A percentile compares a stretch with the other conserved stretches of the same genome.
These are phyloP conservation scores for Colletotrichum sp. DNA, from an alignment of 2,329 filamentous ascomycete genomes.

Conservation along the genomic window DNA sequence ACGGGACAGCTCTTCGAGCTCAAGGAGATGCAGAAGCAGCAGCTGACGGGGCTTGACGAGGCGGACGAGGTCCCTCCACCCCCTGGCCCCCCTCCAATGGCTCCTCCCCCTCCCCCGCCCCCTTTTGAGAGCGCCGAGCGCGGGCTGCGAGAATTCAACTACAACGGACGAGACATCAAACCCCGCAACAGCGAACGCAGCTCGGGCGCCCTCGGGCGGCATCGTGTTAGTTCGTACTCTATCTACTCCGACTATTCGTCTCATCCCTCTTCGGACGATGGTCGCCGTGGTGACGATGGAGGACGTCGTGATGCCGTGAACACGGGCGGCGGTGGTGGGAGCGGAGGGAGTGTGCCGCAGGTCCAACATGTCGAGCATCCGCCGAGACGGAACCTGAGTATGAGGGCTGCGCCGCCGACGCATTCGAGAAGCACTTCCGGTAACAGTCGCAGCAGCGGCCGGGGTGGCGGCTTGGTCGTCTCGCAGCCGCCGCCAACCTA, in stretches of 20 bases:
- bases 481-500: slow-evolving; percentile 8
- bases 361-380: background rate
- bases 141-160: slow-evolving; percentile 15
- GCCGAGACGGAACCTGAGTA: background rate
- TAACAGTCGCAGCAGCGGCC: background rate
- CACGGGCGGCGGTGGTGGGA: background rate
- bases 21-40: background rate
- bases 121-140: slow-evolving; percentile 2
- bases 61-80: background rate
- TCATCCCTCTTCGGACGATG: background rate
- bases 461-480: background rate
- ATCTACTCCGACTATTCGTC: slow-evolving; percentile 11
- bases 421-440: background rate
- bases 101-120: background rate
- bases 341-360: background rate
- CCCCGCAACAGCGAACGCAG: slow-evolving; percentile 11
- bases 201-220: slow-evolving; percentile 10
- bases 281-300: background rate
- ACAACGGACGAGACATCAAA: slow-evolving; percentile 12
- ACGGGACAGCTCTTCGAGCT: slow-evolving; percentile 9
- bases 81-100: background rate
- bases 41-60: background rate
- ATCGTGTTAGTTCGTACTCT: background rate
- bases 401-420: background rate
- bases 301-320: background rate